Evolutionary conservation across 2,329 filamentous ascomycete species (phyloP).

Genomic region (Lachnellula arida): DNA sequence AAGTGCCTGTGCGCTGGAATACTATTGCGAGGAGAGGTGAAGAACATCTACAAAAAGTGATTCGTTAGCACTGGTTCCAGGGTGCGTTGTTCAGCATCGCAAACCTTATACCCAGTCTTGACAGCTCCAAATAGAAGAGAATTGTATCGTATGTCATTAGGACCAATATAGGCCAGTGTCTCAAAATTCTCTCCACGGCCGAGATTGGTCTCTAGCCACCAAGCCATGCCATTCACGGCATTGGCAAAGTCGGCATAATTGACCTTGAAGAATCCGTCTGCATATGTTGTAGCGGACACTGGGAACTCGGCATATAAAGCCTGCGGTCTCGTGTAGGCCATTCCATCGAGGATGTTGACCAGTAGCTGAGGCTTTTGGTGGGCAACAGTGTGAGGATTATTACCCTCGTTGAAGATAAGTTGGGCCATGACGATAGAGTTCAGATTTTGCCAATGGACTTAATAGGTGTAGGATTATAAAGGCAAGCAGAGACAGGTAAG

Average conservation of each 20-base stretch:
- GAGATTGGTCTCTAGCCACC: slow-evolving; percentile 16
- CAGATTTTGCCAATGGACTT: too few species aligned
- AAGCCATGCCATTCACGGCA: slow-evolving; percentile 21
- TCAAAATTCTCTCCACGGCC: slow-evolving; percentile 27
- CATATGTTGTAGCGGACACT: slow-evolving; percentile 8
- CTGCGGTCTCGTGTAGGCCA: slow-evolving; percentile 5
- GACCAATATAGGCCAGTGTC: slow-evolving; percentile 43
- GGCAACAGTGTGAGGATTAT: background rate
- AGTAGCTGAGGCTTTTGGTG: background rate
- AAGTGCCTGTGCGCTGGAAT: background rate
- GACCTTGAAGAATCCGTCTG: slow-evolving; percentile 11
- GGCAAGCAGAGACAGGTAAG: too few species aligned
- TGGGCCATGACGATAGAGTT: background rate
- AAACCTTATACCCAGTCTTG: slow-evolving; percentile 8
- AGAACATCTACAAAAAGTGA: background rate
- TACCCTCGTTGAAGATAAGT: background rate
- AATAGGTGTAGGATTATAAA: too few species aligned
- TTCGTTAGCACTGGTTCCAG: background rate
- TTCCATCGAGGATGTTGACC: slow-evolving; percentile 2
- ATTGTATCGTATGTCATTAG: slow-evolving; percentile 5
- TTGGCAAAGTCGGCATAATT: slow-evolving; percentile 16
- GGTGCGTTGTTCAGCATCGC: background rate
- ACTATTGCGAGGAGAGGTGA: slow-evolving; percentile 4
- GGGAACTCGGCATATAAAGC: slow-evolving; percentile 12
- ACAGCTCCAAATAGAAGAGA: slow-evolving; percentile 3